Conservation (phyloP, 2,329 filamentous ascomycete genomes). For the Dactylellina parvicollis region DNA sequence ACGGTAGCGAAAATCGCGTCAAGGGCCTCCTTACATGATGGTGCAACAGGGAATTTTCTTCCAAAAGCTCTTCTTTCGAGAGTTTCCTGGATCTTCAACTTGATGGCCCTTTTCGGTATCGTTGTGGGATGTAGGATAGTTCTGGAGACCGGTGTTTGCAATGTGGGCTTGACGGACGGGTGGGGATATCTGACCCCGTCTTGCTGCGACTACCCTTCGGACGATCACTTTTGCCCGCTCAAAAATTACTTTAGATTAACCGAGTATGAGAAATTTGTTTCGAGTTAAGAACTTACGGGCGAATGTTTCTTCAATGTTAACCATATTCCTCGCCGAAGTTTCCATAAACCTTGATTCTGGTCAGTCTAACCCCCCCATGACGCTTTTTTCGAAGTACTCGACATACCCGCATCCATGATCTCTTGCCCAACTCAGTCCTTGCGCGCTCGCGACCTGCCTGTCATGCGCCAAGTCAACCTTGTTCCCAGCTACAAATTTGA, state of each 20-base stretch:
- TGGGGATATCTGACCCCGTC: constrained; percentile 39
- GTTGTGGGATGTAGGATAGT: constrained; percentile 32
- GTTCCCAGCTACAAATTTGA: constrained; percentile 86
- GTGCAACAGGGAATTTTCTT: constrained; percentile 45
- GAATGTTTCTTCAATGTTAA: constrained; percentile 91
- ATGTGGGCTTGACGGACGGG: constrained; percentile 38
- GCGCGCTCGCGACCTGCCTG: constrained; percentile 74
- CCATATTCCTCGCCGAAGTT: constrained; percentile 82
- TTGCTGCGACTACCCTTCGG: constrained; percentile 43
- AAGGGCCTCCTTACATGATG: constrained; percentile 36
- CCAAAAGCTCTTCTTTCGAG: constrained; percentile 41
- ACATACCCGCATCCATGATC: constrained; percentile 71
- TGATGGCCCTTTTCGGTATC: constrained; percentile 46
- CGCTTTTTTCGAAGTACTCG: neutral
- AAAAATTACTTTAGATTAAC: constrained; percentile 9
- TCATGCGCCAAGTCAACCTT: constrained; percentile 82
- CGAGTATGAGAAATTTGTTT: neutral
- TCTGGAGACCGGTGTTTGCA: constrained; percentile 38
- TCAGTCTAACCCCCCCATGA: neutral
- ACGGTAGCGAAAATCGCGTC: neutral
- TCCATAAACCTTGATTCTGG: constrained; percentile 74
- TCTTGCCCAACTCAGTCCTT: constrained; percentile 80
- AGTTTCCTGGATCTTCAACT: constrained; percentile 6
- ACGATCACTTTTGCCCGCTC: constrained; percentile 47
- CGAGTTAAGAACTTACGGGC: constrained; percentile 62